A percentile compares a stretch with the other conserved stretches of the same genome.
phyloP scores from a whole-genome alignment of 352 stramenopile genomes.

The Globisporangium paddicum region DNA sequence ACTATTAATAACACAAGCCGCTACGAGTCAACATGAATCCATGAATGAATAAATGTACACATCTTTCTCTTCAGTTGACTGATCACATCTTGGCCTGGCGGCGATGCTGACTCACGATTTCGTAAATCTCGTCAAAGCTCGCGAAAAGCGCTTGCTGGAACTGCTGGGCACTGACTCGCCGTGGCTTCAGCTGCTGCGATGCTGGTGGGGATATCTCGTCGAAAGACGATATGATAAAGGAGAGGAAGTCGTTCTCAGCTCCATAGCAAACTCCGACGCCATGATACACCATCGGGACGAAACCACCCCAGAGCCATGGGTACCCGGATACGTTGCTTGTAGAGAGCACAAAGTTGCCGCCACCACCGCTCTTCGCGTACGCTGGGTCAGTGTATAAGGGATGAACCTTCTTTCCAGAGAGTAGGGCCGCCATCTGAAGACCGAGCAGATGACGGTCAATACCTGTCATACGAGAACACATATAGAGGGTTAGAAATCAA shows the following conservation, averaged over 20 bases:
- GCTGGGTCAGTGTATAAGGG: slow-evolving; percentile 81
- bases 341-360: slow-evolving; percentile 90
- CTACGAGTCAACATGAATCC: background rate
- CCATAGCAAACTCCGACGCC: slow-evolving; percentile 94
- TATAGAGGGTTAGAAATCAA: background rate
- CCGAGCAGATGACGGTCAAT: slow-evolving; percentile 93
- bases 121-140: slow-evolving; percentile 60
- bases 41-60: background rate
- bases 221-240: slow-evolving; percentile 92
- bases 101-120: slow-evolving; percentile 19
- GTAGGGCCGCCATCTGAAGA: slow-evolving; percentile 80
- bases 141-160: slow-evolving; percentile 48
- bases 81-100: slow-evolving; percentile 12
- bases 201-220: slow-evolving; percentile 20
- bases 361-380: slow-evolving; percentile 80
- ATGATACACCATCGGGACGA: slow-evolving; percentile 87
- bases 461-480: slow-evolving; percentile 15
- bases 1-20: no score
- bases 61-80: background rate
- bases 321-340: slow-evolving; percentile 94
- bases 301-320: slow-evolving; percentile 94
- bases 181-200: slow-evolving; percentile 3
- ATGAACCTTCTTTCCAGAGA: slow-evolving; percentile 59
- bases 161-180: slow-evolving; percentile 28
- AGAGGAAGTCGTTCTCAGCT: slow-evolving; percentile 85